These are phyloP conservation scores for Pulveroboletus ravenelii DNA, from an alignment of 768 basidiomycete species.

Conservation along the genomic window DNA sequence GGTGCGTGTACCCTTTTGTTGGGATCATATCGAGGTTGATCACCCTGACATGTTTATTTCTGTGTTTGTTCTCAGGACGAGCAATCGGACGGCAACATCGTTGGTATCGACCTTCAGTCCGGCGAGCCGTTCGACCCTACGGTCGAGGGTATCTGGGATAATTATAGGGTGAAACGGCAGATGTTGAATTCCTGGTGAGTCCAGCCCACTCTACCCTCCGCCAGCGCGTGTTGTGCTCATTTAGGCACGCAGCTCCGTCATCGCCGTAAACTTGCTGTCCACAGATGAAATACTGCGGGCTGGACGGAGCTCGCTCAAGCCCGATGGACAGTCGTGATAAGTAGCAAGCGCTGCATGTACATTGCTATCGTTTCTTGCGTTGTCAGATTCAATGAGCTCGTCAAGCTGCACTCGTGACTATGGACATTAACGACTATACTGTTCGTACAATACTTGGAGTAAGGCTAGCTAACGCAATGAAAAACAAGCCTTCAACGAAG, in stretches of 20 bases:
- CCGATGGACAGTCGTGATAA: conserved; percentile 60
- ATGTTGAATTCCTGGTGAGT: conserved; percentile 95
- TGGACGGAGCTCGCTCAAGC: conserved; percentile 81
- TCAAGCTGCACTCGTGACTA: conserved; percentile 19
- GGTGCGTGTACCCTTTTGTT: conserved; percentile 38
- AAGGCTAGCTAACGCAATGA: conserved; percentile 9
- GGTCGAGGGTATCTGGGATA: conserved; percentile 96
- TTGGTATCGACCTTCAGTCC: conserved; percentile 87
- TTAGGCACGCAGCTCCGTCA: conserved; percentile 63
- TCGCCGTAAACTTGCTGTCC: conserved; percentile 90
- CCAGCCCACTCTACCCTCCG: conserved; percentile 4
- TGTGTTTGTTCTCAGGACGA: conserved; percentile 61
- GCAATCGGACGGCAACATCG: conserved; percentile 86
- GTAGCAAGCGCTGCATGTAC: conserved; percentile 14
- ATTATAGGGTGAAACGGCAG: conserved; percentile 97
- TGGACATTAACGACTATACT: conserved; percentile 30
- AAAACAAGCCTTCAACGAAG: conserved; percentile 10
- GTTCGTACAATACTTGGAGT: conserved; percentile 24
- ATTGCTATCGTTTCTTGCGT: conserved; percentile 19
- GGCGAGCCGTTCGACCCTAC: conserved; percentile 97
- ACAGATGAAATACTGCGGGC: conserved; percentile 95
- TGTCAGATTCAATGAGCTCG: conserved; percentile 12
- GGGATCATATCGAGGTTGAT: conserved; percentile 8
- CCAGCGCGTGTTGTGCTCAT: conserved; percentile 21
- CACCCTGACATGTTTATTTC: conserved; percentile 4